Base-by-base conservation (phyloP, 352 stramenopile genomes). In the Phytopythium mirpurense region DNA sequence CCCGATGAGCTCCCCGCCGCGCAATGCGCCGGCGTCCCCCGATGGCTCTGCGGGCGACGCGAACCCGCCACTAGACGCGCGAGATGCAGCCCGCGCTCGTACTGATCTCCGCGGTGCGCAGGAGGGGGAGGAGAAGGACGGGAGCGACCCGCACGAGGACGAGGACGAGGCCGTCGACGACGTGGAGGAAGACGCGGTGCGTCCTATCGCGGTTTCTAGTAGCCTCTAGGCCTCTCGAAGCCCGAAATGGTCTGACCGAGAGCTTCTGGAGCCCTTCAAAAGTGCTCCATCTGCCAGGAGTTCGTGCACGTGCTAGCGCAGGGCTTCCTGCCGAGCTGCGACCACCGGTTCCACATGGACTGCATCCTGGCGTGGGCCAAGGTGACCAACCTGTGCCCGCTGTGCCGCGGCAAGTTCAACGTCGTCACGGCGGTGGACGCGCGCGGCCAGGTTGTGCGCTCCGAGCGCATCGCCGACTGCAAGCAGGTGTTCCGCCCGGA, bases 241-340 rank as follows among this genome's bases (percentile, higher is more conserved):
- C n/a, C n/a, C n/a, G n/a, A n/a, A n/a, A n/a, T n/a, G n/a, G n/a
- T n/a, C n/a, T n/a, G n/a, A n/a, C n/a, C n/a, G n/a, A n/a, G n/a
- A n/a, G n/a, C n/a, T 15, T n/a, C 1, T 60, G 23, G 54, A n/a
- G 19, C 34, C 11, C 12, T 15, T 59, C 18, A n/a, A 0, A 32
- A 91, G 81, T 94, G 83, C 56, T 92, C 76, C 31, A 92, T 94
- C 53, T 94, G 83, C 53, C 78, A 90, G 37, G 83, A 94, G 45
- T 35, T 74, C 12, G 79, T 94, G 42, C 59, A 72, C 32, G 51
- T 70, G 48, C 27, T 74, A 6, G 65, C 59, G 29, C 81, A 88
- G 48, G 83, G 79, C 3, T 73, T 77, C 37, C 57, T 94, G 4
- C 56, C 76, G 0, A 63, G 32, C 5, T 94, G 83, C 56, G 78